phyloP scores from a whole-genome alignment of 2,329 filamentous ascomycete genomes.

The Pyricularia sp. region DNA sequence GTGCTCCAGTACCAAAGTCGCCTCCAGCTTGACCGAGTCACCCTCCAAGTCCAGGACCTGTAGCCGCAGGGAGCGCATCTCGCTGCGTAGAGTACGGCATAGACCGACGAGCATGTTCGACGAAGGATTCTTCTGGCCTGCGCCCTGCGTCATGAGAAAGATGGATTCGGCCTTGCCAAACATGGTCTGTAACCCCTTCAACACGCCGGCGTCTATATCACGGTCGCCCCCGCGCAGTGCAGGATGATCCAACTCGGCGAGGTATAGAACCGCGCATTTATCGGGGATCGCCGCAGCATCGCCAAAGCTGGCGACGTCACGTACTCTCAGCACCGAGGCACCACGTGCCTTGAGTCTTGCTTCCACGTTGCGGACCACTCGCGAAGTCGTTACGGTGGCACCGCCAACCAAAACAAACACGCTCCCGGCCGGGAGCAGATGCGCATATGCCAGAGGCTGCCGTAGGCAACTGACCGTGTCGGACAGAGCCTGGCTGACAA shows the following conservation, averaged over 20 bases:
- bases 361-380: background rate
- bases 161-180: background rate
- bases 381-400: background rate
- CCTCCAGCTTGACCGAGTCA: background rate
- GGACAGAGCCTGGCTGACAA: slow-evolving; percentile 3
- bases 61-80: background rate
- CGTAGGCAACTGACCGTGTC: background rate
- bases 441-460: background rate
- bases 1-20: background rate
- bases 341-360: background rate
- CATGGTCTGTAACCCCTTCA: background rate
- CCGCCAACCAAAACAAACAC: background rate
- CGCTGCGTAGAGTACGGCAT: background rate
- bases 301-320: background rate
- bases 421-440: background rate
- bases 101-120: background rate
- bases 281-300: background rate
- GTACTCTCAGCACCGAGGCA: no score
- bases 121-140: background rate
- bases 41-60: background rate
- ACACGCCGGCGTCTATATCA: background rate
- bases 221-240: background rate
- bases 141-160: background rate
- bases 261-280: background rate
- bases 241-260: background rate